phyloP scores from a whole-genome alignment of 352 stramenopile species.

The Blastocystis sp. region DNA sequence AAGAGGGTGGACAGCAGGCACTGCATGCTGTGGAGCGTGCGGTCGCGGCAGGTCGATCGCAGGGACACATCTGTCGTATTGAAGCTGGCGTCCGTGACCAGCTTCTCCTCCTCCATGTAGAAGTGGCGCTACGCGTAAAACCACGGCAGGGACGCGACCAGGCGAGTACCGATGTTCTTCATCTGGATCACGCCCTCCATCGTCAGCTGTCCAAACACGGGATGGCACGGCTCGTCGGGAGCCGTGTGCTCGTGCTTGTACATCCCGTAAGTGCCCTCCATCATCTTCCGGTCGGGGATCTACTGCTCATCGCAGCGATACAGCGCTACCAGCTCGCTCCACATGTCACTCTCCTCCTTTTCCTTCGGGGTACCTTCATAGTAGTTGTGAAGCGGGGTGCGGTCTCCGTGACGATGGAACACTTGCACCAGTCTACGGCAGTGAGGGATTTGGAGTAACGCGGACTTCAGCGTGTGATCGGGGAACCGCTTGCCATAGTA shows the following conservation, averaged over 20 bases:
- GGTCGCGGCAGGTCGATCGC: conserved; percentile 48
- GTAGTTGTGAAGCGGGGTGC: conserved; percentile 52
- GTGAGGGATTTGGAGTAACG: background rate
- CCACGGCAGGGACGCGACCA: background rate
- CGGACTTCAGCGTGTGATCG: conserved; percentile 45
- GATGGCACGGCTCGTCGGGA: conserved; percentile 18
- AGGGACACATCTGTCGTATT: conserved; percentile 19
- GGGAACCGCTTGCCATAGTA: conserved; percentile 45
- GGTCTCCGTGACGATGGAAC: conserved; percentile 58
- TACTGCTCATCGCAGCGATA: background rate
- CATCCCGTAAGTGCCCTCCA: conserved; percentile 11
- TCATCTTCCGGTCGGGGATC: conserved; percentile 1
- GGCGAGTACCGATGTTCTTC: conserved; percentile 2
- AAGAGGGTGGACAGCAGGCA: conserved; percentile 45
- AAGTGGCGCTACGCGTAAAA: conserved; percentile 32
- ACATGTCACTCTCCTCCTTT: conserved; percentile 29
- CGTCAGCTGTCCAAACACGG: conserved; percentile 47
- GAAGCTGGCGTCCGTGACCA: conserved; percentile 8
- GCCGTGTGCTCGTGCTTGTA: conserved; percentile 20
- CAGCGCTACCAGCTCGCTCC: conserved; percentile 13
- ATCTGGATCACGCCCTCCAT: conserved; percentile 27
- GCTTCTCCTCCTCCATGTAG: conserved; percentile 30
- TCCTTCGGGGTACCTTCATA: background rate
- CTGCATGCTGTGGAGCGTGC: conserved; percentile 54
- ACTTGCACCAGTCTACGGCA: conserved; percentile 31